A percentile compares a stretch with the other conserved stretches of the same genome.
Conservation (phyloP, 768 basidiomycete species). For the Podaxis sp. region DNA sequence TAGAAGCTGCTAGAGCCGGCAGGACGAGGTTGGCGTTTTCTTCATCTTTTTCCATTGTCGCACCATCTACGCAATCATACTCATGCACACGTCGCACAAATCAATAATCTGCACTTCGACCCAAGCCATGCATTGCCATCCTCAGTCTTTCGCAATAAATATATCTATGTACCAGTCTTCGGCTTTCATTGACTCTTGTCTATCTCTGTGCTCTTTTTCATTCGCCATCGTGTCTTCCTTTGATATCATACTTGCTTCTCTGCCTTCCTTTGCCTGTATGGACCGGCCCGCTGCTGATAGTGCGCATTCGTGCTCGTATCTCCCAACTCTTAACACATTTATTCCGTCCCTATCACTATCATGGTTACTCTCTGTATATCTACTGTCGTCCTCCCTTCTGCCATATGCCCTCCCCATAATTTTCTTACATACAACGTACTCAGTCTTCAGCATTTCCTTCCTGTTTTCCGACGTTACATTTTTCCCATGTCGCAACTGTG, state of each 20-base stretch:
- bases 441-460: not conserved
- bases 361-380: constrained; percentile 16
- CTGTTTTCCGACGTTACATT: not conserved
- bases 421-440: not conserved
- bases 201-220: constrained; percentile 20
- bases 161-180: constrained; percentile 22
- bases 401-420: constrained; percentile 10
- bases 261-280: constrained; percentile 5
- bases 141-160: constrained; percentile 18
- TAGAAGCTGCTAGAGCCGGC: constrained; percentile 50
- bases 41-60: constrained; percentile 23
- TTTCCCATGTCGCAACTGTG: constrained; percentile 8
- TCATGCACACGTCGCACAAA: constrained; percentile 15
- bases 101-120: constrained; percentile 16
- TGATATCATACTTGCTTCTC: constrained; percentile 10
- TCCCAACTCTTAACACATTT: constrained; percentile 7
- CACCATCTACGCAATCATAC: constrained; percentile 21
- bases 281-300: constrained; percentile 7
- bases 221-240: constrained; percentile 9
- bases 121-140: constrained; percentile 15
- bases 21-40: constrained; percentile 26
- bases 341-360: constrained; percentile 12
- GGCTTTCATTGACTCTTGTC: constrained; percentile 16
- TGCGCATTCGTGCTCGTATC: constrained; percentile 13
- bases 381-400: constrained; percentile 13